A percentile compares a stretch with the other conserved stretches of the same genome.
phyloP scores from a whole-genome alignment of 148 eudicot genomes.

The Silene latifolia region DNA sequence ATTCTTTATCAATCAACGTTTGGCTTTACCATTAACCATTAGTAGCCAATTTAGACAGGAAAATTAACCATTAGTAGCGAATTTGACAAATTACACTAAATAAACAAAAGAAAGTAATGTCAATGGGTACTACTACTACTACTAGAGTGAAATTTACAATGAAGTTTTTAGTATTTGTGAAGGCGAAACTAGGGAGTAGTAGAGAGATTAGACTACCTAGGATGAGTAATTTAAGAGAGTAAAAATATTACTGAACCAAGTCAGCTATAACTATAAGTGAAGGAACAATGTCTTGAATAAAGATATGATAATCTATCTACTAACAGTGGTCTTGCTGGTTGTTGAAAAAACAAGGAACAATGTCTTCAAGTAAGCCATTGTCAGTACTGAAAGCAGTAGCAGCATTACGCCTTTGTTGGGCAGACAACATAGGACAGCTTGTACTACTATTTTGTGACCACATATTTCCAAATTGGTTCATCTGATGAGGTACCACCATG shows the following conservation, averaged over 20 bases:
- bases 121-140: too few relatives aligned
- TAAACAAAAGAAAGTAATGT: too few relatives aligned
- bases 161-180: neutral
- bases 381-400: neutral
- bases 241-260: too few relatives aligned
- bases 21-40: too few relatives aligned
- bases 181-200: too few relatives aligned
- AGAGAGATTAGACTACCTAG: too few relatives aligned
- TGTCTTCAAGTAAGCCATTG: slow-evolving; percentile 5
- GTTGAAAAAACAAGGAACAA: neutral
- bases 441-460: neutral
- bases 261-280: too few relatives aligned
- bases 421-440: neutral
- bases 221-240: neutral
- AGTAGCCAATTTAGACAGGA: too few relatives aligned
- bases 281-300: neutral
- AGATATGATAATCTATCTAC: neutral
- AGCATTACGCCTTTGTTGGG: neutral
- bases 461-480: neutral
- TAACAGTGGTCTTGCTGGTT: neutral
- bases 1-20: too few relatives aligned
- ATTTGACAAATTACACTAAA: too few relatives aligned
- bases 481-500: neutral
- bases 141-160: neutral
- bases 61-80: too few relatives aligned